phyloP scores from a whole-genome alignment of 495 filamentous ascomycete species.

The Echria macrotheca region DNA sequence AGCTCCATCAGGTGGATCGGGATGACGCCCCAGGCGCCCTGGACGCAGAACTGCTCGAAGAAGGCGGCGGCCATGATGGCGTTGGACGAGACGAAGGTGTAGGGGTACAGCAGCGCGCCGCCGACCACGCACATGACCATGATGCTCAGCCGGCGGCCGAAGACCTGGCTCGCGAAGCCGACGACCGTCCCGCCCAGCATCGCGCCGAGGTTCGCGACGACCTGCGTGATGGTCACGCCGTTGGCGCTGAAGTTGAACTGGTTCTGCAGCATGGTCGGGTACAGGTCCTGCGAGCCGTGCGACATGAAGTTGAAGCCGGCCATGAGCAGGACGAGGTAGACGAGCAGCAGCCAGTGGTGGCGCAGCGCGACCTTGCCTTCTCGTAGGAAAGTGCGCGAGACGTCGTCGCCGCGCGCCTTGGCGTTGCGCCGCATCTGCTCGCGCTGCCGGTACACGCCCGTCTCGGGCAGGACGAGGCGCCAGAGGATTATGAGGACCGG shows the following conservation, averaged over 20 bases:
- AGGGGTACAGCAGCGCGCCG: constrained; percentile 75
- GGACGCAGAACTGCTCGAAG: constrained; percentile 87
- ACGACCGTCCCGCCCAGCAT: constrained; percentile 70
- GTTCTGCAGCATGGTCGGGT: constrained; percentile 75
- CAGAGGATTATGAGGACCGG: constrained; percentile 77
- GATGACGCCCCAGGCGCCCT: constrained; percentile 80
- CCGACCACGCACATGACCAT: constrained; percentile 71
- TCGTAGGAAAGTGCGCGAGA: constrained; percentile 57
- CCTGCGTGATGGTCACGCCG: constrained; percentile 74
- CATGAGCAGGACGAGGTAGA: constrained; percentile 81
- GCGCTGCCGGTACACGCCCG: constrained; percentile 58
- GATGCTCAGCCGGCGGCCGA: constrained; percentile 77
- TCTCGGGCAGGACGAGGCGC: constrained; percentile 74
- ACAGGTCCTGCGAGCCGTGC: constrained; percentile 87
- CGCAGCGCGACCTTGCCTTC: constrained; percentile 74
- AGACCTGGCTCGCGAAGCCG: constrained; percentile 74
- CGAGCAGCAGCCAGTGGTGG: constrained; percentile 71
- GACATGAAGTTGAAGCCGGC: constrained; percentile 93
- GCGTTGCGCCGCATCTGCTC: constrained; percentile 47
- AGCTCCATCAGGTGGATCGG: constrained; percentile 87
- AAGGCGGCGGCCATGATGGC: constrained; percentile 76
- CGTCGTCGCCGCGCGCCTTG: constrained; percentile 32
- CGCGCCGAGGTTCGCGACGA: constrained; percentile 79
- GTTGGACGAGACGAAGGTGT: constrained; percentile 58
- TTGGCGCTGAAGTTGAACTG: constrained; percentile 69